Evolutionary conservation across 1,139 yeast species (phyloP), one percentile per base, ranked within the genome.

Genomic region (Diutina catenulata): DNA sequence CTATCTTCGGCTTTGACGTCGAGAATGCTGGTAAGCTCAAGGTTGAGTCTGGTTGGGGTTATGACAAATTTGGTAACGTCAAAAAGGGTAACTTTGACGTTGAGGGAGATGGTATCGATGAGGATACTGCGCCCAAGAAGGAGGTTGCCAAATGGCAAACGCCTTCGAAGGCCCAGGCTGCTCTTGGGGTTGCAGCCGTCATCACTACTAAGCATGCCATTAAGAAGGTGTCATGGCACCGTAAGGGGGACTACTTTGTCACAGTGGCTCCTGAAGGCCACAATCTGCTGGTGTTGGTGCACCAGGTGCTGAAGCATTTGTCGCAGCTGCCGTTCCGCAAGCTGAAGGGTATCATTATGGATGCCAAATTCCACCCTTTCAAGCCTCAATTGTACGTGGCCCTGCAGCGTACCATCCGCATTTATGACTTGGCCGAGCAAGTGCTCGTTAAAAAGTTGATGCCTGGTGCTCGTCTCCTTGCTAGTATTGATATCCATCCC

Each of bases 311-410:
- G 5, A 87, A 87, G 60, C 98, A 91, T 64, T 70, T 81, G 44
- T 81, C 97, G n/a, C 99, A 91, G 63, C 83, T 95, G 14, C 99
- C 99, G 45, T 91, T 91, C 73, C 74, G 78, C 49, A 86, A 86
- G 59, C 76, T 94, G 28, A 84, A 84, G 65, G 99, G 99, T 46
- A 80, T 88, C 45, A 80, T 88, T 36, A 87, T 87, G 79, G 95
- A 86, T 56, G 96, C 95, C 45, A 82, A 81, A 59, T 91, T 91
- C 75, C 99, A 91, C 60, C 98, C 99, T 20, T 80, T 84, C 63
- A 80, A 84, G 53, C 98, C 99, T 15, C 94, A 86, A 55, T 69
- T 91, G 45, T 83, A 84, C 53, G 97, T 93, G 37, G 91, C 94
- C 48, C 83, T 95, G 8, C 98, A 91, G 63, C 74, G 97, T 53